Evolutionary conservation across 352 stramenopile species (phyloP), one percentile per base, ranked within the genome.

Genomic region (Phytopythium chamaehyphon): DNA sequence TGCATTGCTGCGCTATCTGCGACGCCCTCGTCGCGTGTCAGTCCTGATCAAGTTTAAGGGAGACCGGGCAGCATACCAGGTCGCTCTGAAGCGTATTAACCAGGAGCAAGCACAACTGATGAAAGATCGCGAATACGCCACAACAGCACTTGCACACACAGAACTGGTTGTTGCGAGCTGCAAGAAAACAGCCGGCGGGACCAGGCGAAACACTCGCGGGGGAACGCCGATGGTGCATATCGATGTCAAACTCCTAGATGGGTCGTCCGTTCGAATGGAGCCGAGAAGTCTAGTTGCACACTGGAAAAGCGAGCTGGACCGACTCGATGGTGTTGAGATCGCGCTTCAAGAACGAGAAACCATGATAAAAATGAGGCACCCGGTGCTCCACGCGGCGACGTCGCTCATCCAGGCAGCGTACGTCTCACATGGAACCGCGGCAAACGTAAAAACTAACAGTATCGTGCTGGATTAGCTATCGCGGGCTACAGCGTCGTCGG

Each of bases 341-440:
- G 22, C 52, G 18, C 52, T 78, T 2, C 37, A 61, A 19, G 33
- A 45, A 12, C 18, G 56, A 14, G 18, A 64, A 14, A n/a, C 37
- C 1, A 21, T 60, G 37, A 21, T 83, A 7, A 1, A 33, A 28
- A 49, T 58, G 1, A 39, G 64, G 4, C 39, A 71, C 5, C 60
- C 59, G 19, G 57, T 72, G 5, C 51, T 67, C 15, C 58, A 63
- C 18, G 26, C 43, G 11, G 73, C 73, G 15, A 65, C 65, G 5
- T 47, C 42, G 6, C 26, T 64, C 5, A 73, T 85, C n/a, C 71
- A 82, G 19, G 54, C 54, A 14, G 22, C 52, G 46, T 74, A 51
- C 16, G 61, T 52, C 11, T 35, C 14, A 6, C 22, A 33, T 10
- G 9, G 5, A 33, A 9, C 28, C 9, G 28, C n/a, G 9, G 28